Evolutionary conservation across 495 filamentous ascomycete genomes (phyloP).

Genomic region (Aspergillus incahuasiensis): DNA sequence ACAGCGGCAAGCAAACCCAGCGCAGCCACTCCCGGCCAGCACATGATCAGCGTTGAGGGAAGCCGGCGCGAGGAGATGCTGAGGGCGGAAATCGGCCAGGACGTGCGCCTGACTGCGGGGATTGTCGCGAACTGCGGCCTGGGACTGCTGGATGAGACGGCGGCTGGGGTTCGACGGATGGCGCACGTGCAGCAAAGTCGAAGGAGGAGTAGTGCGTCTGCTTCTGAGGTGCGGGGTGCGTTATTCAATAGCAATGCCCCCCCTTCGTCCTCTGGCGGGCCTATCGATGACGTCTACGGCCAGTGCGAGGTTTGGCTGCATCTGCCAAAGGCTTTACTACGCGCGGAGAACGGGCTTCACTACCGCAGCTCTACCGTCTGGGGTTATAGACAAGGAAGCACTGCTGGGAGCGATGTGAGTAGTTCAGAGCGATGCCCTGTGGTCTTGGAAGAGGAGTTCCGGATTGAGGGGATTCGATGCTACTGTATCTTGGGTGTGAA

Average conservation of each 20-base stretch:
- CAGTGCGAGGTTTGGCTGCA: slow-evolving; percentile 39
- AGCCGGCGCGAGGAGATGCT: slow-evolving; percentile 33
- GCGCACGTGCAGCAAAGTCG: slow-evolving; percentile 31
- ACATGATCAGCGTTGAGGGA: slow-evolving; percentile 30
- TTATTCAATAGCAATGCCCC: slow-evolving; percentile 6
- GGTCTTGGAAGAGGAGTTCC: slow-evolving; percentile 43
- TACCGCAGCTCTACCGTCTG: slow-evolving; percentile 40
- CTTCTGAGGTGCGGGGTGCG: slow-evolving; percentile 6
- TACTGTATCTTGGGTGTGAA: slow-evolving; percentile 54
- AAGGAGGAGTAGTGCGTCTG: slow-evolving; percentile 26
- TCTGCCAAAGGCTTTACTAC: slow-evolving; percentile 40
- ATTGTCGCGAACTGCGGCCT: slow-evolving; percentile 38
- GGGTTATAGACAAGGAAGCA: slow-evolving; percentile 28
- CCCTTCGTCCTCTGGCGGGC: slow-evolving; percentile 4
- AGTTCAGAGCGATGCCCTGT: slow-evolving; percentile 26
- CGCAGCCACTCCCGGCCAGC: slow-evolving; percentile 19
- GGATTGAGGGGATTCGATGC: slow-evolving; percentile 41
- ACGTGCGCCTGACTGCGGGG: slow-evolving; percentile 35
- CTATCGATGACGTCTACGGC: slow-evolving; percentile 33
- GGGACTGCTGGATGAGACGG: slow-evolving; percentile 38
- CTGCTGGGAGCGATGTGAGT: slow-evolving; percentile 6
- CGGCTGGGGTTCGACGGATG: slow-evolving; percentile 39
- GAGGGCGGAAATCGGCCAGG: slow-evolving; percentile 26
- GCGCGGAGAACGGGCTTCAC: slow-evolving; percentile 37
- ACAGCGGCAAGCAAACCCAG: slow-evolving; percentile 16